A percentile compares a stretch with the other conserved stretches of the same genome.
Evolutionary conservation across 768 basidiomycete genomes (phyloP).

Genomic region (Mycena albidolilacea): DNA sequence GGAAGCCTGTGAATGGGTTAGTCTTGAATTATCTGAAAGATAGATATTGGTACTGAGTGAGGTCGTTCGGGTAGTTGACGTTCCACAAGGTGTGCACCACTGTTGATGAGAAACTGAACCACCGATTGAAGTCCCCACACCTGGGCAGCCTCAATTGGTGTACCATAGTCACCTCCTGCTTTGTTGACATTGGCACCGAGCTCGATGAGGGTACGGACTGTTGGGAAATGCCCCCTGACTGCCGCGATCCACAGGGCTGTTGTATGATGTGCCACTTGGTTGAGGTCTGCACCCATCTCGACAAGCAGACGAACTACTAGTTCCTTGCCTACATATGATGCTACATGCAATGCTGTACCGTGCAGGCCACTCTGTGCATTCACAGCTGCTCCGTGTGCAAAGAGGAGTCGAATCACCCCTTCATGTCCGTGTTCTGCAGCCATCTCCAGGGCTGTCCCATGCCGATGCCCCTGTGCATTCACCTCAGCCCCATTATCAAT

Average conservation of each 20-base stretch:
- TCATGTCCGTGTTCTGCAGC: too few relatives aligned
- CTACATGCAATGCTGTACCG: background rate
- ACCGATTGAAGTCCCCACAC: background rate
- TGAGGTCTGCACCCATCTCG: background rate
- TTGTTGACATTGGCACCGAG: background rate
- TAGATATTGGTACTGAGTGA: too few relatives aligned
- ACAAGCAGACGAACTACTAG: background rate
- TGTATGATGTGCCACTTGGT: background rate
- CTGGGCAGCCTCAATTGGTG: background rate
- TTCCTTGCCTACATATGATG: background rate
- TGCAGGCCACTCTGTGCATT: background rate
- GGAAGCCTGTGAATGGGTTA: too few relatives aligned
- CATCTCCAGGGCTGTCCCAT: too few relatives aligned
- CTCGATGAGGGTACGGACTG: too few relatives aligned
- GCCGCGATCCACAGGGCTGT: background rate
- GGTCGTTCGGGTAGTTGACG: too few relatives aligned
- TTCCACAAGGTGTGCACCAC: background rate
- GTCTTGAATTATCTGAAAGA: too few relatives aligned
- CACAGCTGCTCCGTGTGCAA: too few relatives aligned
- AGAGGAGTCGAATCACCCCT: too few relatives aligned
- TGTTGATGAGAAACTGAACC: background rate
- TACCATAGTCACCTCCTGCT: background rate
- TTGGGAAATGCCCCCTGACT: background rate
- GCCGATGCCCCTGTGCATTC: too few relatives aligned
- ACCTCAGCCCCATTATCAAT: too few relatives aligned